Base-by-base conservation (phyloP, 768 basidiomycete genomes). In the Russula dissimulans region DNA sequence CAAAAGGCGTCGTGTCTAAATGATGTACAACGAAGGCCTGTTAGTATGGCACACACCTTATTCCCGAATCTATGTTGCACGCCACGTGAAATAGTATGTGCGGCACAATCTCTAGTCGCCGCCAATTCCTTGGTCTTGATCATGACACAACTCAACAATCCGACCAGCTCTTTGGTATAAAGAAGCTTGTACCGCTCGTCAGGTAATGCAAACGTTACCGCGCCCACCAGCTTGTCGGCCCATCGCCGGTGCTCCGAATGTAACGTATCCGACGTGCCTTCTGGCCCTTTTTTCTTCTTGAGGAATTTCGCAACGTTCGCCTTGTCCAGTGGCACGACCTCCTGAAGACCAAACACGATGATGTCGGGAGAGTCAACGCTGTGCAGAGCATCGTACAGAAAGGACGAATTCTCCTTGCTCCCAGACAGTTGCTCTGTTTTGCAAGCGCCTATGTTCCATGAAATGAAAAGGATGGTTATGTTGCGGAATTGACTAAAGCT, bases 291-390 rank as follows among this genome's bases (percentile, higher is more conserved):
- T 73, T 86, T 90, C 64, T 85, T 81, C 15, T 79, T 77, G 6
- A 99, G 69, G 31, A 98, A 84, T 18, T 87, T 91, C 74, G 97
- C 95, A 67, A 95, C 95, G 1, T 88, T 86, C 77, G 97, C 85
- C 74, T 86, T 92, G 62, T 97, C 94, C n/a, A 99, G 81, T 69
- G 97, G 93, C 61, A 99, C 91, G 42, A 97, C 81, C 73, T 98
- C 95, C 72, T 99, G 95, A 72, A 98, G 88, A 2, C 94, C 94
- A 67, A 99, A 95, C 4, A 85, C 81, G 64, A 99, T 87, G 66
- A 98, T 86, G 64, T 97, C 95, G 3, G 95, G 90, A 11, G 72
- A 68, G 12, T 89, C 84, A 41, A 87, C 84, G 67, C 85, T 89
- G 4, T 71, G 76, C 11, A 98, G 76, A 2, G 81, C 83, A 22